phyloP scores from a whole-genome alignment of 2,329 filamentous ascomycete species.

The Sporothrix variecibatus region DNA sequence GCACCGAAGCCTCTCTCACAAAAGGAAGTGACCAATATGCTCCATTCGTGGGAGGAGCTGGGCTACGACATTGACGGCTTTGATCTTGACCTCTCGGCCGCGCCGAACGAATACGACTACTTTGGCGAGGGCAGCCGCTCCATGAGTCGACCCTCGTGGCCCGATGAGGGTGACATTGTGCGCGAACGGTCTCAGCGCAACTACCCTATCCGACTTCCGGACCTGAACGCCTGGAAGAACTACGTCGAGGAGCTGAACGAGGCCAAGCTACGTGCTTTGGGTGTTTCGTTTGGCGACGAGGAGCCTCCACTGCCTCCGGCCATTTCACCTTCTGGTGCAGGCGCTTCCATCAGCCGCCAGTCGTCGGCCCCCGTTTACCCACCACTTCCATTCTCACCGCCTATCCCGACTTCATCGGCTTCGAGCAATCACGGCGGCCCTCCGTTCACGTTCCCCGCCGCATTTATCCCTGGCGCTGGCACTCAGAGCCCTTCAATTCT shows the following conservation, averaged over 20 bases:
- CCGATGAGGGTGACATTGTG: slow-evolving; percentile 59
- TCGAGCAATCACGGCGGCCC: slow-evolving; percentile 65
- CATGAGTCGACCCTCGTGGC: slow-evolving; percentile 71
- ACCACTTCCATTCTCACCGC: slow-evolving; percentile 78
- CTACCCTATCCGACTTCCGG: slow-evolving; percentile 69
- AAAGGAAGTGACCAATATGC: slow-evolving; percentile 61
- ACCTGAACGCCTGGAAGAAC: slow-evolving; percentile 68
- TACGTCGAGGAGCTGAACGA: slow-evolving; percentile 85
- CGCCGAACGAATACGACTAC: slow-evolving; percentile 30
- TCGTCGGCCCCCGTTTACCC: slow-evolving; percentile 71
- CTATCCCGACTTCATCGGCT: slow-evolving; percentile 75
- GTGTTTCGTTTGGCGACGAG: slow-evolving; percentile 77
- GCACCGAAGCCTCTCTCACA: slow-evolving; percentile 56
- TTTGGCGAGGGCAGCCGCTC: slow-evolving; percentile 47
- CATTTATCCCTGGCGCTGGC: slow-evolving; percentile 50
- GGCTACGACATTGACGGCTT: slow-evolving; percentile 72
- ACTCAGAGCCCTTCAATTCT: slow-evolving; percentile 63
- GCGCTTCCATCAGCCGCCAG: slow-evolving; percentile 62
- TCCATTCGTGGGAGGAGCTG: slow-evolving; percentile 66
- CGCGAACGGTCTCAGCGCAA: slow-evolving; percentile 54
- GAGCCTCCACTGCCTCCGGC: slow-evolving; percentile 62
- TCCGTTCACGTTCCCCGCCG: slow-evolving; percentile 57
- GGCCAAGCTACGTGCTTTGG: slow-evolving; percentile 87
- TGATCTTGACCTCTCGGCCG: slow-evolving; percentile 57
- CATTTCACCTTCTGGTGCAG: slow-evolving; percentile 65